Evolutionary conservation across 805 yeast species (phyloP), one percentile per base, ranked within the genome.

Genomic region (Millerozyma miso): DNA sequence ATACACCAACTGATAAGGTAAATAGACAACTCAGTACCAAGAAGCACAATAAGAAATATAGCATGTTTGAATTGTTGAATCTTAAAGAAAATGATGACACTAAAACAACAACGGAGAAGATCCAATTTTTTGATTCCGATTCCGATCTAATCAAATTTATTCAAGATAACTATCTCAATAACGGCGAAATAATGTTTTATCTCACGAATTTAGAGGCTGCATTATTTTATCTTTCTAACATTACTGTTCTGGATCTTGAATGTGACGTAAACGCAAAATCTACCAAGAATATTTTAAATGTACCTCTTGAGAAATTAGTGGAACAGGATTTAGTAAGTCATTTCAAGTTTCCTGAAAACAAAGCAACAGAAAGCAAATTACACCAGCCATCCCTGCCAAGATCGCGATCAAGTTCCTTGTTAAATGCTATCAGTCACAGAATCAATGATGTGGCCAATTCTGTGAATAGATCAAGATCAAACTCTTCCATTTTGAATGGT

Each of bases 131-230:
- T 43, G 44, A 45, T 3, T 58, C 54, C 39, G 73, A 70, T 44
- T 51, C 51, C 19, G 63, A 56, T 16, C 45, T 69, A 26, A 53
- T 64, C n/a, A 46, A 57, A 6, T 56, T 52, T 43, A 53, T 69
- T 8, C 54, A 53, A 40, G 39, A 46, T 13, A 53, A 45, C 13
- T 63, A 54, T 43, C 55, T 69, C 34, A 69, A 69, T 48, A 59
- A 56, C 20, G 73, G 74, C 1, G 75, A 69, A 44, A 45, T 62
- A 31, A 57, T 58, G 38, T 70, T 59, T 44, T 69, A 67, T 47
- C 52, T 69, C 23, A 69, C 74, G 3, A 70, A 70, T 48, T 64
- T 69, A 40, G 75, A 70, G 41, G 75, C 75, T 3, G 60, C 66
- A 14, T 52, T 68, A 12, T 60, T 54, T 36, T 70, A 63, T 50